These are phyloP conservation scores for Lepidium didymum DNA, from an alignment of 345 rosid genomes.

Conservation along the genomic window DNA sequence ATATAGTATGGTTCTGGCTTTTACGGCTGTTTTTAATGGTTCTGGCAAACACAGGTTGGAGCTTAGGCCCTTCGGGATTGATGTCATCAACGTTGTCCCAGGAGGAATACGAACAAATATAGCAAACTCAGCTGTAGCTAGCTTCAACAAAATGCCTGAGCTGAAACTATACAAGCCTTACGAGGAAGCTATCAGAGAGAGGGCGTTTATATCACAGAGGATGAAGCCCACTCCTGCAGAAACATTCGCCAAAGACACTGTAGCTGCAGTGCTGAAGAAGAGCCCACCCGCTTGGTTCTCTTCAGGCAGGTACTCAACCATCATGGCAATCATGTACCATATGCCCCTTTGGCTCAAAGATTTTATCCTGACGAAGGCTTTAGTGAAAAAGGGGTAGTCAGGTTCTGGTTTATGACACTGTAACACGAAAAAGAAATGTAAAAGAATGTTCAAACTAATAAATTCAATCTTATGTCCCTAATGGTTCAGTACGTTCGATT, in stretches of 20 bases:
- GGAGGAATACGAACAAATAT: slow-evolving; percentile 84
- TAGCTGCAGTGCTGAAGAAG: slow-evolving; percentile 44
- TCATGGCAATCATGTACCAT: slow-evolving; percentile 50
- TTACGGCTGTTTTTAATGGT: neutral
- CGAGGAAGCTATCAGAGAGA: slow-evolving; percentile 45
- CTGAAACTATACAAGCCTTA: slow-evolving; percentile 71
- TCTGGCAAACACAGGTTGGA: slow-evolving; percentile 52
- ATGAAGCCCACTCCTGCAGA: slow-evolving; percentile 54
- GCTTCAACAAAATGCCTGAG: slow-evolving; percentile 63
- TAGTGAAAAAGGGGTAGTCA: slow-evolving; percentile 35
- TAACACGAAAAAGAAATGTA: neutral
- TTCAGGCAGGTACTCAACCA: slow-evolving; percentile 51
- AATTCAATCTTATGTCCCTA: neutral
- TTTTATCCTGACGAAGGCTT: slow-evolving; percentile 37
- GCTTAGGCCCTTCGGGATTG: slow-evolving; percentile 67
- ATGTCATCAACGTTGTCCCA: slow-evolving; percentile 66
- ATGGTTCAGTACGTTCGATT: neutral
- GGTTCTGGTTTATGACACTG: neutral
- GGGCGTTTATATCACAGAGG: slow-evolving; percentile 54
- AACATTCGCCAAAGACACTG: slow-evolving; percentile 64
- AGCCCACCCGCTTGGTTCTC: slow-evolving; percentile 83
- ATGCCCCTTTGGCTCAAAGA: slow-evolving; percentile 60
- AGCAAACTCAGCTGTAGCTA: slow-evolving; percentile 49
- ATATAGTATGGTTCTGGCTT: neutral
- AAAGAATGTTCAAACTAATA: neutral